Evolutionary conservation across 306 rosid genomes (phyloP).

Genomic region (Senna tora): DNA sequence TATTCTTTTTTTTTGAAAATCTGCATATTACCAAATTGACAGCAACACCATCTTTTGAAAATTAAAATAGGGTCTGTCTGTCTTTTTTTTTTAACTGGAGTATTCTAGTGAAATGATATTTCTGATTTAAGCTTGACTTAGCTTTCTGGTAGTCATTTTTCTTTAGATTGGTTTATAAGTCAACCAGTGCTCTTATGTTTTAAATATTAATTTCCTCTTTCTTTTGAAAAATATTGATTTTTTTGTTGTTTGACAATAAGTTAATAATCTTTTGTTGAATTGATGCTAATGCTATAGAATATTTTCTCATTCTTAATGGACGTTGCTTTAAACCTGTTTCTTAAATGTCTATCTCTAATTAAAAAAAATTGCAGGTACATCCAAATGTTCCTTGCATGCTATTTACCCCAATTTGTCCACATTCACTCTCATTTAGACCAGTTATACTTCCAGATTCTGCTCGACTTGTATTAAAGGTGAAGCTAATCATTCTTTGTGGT

Average conservation of each 20-base stretch:
- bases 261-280: not conserved
- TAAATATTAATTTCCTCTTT: not conserved
- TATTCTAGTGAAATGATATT: no score
- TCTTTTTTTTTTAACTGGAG: no score
- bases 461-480: constrained; percentile 83
- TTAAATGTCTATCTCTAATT: constrained; percentile 32
- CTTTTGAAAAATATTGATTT: not conserved
- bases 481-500: constrained; percentile 27
- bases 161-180: no score
- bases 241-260: not conserved
- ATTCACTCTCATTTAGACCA: constrained; percentile 96
- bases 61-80: no score
- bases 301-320: not conserved
- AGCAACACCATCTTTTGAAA: no score
- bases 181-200: not conserved
- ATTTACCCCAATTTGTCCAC: constrained; percentile 96
- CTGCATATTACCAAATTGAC: no score
- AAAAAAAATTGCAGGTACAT: constrained; percentile 73
- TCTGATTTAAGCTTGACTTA: no score
- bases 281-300: not conserved
- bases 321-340: constrained; percentile 7
- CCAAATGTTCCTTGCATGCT: constrained; percentile 97
- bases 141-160: no score
- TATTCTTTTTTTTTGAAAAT: no score
- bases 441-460: constrained; percentile 99